These are phyloP conservation scores for Lasiosphaeria ovina DNA, from an alignment of 495 filamentous ascomycete species.

Conservation along the genomic window DNA sequence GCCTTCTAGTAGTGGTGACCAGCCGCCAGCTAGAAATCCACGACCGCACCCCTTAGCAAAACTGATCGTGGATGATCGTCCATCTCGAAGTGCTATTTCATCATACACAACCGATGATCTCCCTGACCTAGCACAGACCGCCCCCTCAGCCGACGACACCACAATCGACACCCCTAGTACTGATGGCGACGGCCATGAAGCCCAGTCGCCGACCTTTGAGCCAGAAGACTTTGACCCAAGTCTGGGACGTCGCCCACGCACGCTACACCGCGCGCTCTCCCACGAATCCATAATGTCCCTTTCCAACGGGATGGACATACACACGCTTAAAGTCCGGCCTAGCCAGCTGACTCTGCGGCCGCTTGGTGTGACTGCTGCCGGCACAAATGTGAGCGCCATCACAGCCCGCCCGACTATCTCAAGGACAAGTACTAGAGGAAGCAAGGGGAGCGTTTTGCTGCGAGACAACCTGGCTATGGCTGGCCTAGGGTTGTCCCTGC, in stretches of 20 bases:
- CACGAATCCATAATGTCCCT: conserved; percentile 57
- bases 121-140: conserved; percentile 8
- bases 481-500: conserved; percentile 21
- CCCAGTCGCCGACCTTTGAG: conserved; percentile 7
- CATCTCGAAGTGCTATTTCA: not conserved
- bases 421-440: conserved; percentile 26
- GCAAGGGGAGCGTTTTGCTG: conserved; percentile 38
- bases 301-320: conserved; percentile 53
- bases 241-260: conserved; percentile 15
- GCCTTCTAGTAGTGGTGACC: conserved; percentile 4
- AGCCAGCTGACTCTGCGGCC: conserved; percentile 50
- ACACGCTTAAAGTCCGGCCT: conserved; percentile 51
- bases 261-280: conserved; percentile 42
- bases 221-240: conserved; percentile 21
- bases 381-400: conserved; percentile 41
- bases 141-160: conserved; percentile 21
- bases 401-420: conserved; percentile 42
- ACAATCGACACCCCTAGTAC: conserved; percentile 16
- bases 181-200: conserved; percentile 16
- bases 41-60: conserved; percentile 18
- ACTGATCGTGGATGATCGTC: conserved; percentile 7
- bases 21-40: not conserved
- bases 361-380: conserved; percentile 42
- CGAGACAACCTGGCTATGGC: conserved; percentile 39
- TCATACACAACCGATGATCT: conserved; percentile 26